Percentiles rank a stretch among this genome's conserved stretches.
These are phyloP conservation scores for Ogataea polymorpha DNA, from an alignment of 805 yeast genomes.

Conservation along the genomic window DNA sequence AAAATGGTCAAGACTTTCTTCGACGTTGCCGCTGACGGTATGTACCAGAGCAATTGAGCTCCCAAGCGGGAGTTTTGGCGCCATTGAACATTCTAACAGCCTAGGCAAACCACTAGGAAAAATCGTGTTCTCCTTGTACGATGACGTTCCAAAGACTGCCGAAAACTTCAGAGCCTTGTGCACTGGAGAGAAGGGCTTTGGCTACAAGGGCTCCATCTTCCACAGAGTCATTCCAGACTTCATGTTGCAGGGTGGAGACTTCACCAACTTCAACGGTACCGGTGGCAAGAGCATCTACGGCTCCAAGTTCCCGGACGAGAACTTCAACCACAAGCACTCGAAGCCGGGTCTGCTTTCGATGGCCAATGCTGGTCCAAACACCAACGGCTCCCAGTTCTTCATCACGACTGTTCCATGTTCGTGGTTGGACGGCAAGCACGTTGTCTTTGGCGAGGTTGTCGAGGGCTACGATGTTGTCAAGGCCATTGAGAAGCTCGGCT, in stretches of 20 bases:
- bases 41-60: slow-evolving; percentile 12
- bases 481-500: slow-evolving; percentile 73
- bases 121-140: slow-evolving; percentile 83
- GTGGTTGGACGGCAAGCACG: slow-evolving; percentile 78
- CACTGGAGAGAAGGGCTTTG: slow-evolving; percentile 93
- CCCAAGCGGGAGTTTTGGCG: neutral
- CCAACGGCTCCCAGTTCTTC: slow-evolving; percentile 90
- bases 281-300: slow-evolving; percentile 93
- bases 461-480: slow-evolving; percentile 71
- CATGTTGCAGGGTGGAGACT: slow-evolving; percentile 96
- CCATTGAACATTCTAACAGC: neutral
- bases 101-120: slow-evolving; percentile 41
- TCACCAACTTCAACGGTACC: slow-evolving; percentile 81
- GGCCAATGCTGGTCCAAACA: slow-evolving; percentile 94
- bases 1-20: slow-evolving; percentile 36
- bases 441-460: slow-evolving; percentile 72
- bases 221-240: slow-evolving; percentile 96
- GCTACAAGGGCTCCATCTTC: slow-evolving; percentile 83
- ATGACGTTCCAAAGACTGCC: slow-evolving; percentile 82
- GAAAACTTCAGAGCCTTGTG: slow-evolving; percentile 79
- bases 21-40: slow-evolving; percentile 40
- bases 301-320: slow-evolving; percentile 55
- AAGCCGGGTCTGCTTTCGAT: slow-evolving; percentile 80
- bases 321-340: slow-evolving; percentile 70
- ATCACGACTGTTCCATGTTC: slow-evolving; percentile 77